Evolutionary conservation across 2,329 filamentous ascomycete species (phyloP), one percentile per base, ranked within the genome.

Genomic region (Sporothrix brunneoviolacea): DNA sequence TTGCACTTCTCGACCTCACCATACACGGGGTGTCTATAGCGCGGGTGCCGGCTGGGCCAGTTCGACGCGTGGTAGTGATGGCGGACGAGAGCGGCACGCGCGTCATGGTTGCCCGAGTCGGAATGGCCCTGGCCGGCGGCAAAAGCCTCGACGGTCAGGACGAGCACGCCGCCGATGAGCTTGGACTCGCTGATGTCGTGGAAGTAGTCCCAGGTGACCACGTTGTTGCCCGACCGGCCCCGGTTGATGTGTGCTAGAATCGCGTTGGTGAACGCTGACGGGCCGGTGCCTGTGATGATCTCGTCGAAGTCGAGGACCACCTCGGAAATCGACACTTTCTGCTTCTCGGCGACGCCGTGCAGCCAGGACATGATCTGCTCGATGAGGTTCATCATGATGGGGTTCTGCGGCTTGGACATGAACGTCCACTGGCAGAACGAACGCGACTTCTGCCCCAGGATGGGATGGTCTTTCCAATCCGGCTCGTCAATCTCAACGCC

Each of bases 341-440:
- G 83, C 53, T 79, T 63, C 43, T 68, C 67, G 2, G 83, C 75
- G 3, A 86, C 72, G 1, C 72, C 74, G 24, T 77, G 74, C 44
- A 87, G 70, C 83, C 83, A 86, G 1, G 68, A 62, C 65, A 86
- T 76, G 61, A 87, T 86, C 59, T 83, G 79, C 61, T 86, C 81
- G 41, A 87, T 76, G 4, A 88, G 71, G 28, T 70, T 69, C 63
- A 86, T 70, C 81, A 88, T 86, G 50, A 87, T 80, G 2, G 82
- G 81, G 22, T 82, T 74, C 16, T 73, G 70, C 1, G 84, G 82
- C 61, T 86, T 84, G 58, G 78, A 78, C 69, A 85, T 83, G 59
- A 87, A 85, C 0, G 84, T 87, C 84, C 84, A 88, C 60, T 87
- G 84, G 62, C 83, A 87, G 62, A 88, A 87, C 0, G 83, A 87